Conservation (phyloP, 176 grass and related monocot genomes). For the Ampelocalamus luodianensis region DNA sequence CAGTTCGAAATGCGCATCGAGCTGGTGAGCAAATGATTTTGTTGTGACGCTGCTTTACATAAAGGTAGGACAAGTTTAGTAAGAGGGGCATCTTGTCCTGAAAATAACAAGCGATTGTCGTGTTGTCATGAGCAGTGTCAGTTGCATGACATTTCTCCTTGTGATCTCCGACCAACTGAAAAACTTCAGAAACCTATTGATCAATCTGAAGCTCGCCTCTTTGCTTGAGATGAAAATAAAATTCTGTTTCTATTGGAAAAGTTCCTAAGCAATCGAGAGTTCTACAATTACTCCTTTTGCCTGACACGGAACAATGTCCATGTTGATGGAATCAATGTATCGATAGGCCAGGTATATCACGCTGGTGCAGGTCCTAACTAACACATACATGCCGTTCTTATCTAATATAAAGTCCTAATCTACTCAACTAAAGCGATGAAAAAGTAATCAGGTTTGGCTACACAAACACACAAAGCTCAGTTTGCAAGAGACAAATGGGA, state of each 20-base stretch:
- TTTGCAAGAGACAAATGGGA: constrained; percentile 7
- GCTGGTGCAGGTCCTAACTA: background rate
- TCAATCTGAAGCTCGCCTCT: background rate
- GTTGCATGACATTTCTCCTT: background rate
- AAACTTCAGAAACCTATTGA: background rate
- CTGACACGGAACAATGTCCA: background rate
- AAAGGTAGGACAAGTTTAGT: background rate
- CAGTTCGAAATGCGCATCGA: background rate
- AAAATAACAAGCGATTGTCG: background rate
- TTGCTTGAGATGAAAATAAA: background rate
- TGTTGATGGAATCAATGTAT: no score
- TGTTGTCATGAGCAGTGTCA: background rate
- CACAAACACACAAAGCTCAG: constrained; percentile 3
- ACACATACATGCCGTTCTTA: background rate
- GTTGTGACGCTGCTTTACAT: constrained; percentile 25
- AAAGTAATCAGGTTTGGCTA: background rate
- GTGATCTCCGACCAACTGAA: background rate
- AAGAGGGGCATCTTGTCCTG: background rate
- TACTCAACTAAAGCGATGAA: background rate
- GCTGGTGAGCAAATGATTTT: constrained; percentile 19
- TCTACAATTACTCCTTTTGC: background rate
- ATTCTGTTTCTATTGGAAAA: background rate
- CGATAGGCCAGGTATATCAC: background rate
- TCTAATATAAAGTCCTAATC: background rate
- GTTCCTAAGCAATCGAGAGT: background rate